Evolutionary conservation across 176 grass and related monocot genomes (phyloP), one percentile per base, ranked within the genome.

Genomic region (Aegilops sharonensis): DNA sequence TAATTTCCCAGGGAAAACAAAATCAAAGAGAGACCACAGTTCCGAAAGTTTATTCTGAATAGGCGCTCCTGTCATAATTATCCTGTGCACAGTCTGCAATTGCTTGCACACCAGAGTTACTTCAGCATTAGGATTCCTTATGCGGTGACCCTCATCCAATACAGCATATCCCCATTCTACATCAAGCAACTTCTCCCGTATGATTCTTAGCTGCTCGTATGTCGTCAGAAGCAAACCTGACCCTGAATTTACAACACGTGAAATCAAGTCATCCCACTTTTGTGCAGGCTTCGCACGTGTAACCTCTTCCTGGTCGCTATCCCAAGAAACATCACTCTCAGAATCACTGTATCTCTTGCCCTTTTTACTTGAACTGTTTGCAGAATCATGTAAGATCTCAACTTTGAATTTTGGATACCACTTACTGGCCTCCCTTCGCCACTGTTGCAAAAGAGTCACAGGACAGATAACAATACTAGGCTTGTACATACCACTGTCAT

Each of bases 11-110:
- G 95, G 95, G 87, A 98, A 98, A 31, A 98, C 93, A 1, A 98
- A 98, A 95, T 98, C 95, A 18, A 95, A 98, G 67, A 98, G 93
- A 89, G 95, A 95, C 95, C 95, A 98, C 39, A 98, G 73, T 85
- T 98, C 95, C 29, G 91, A 80, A 75, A 98, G 92, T 75, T 98
- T 98, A 88, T 98, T 98, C 56, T 98, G 95, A 79, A 98, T 98
- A 85, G 95, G 95, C 32, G 95, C 95, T 29, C 91, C 95, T 64
- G 95, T 92, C 95, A 98, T 98, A 70, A 98, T 95, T 87, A 98
- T 88, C 40, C 93, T 90, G 64, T 95, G 93, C 68, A 92, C 92
- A 68, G 95, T 98, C 60, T 95, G 93, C n/a, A 98, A 87, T 69
- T 93, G 93, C 85, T 98, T 98, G 86, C 93, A 92, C 77, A 95